Evolutionary conservation across 257 asterid genomes (phyloP), one percentile per base, ranked within the genome.

Genomic region (Solanum sitiens): DNA sequence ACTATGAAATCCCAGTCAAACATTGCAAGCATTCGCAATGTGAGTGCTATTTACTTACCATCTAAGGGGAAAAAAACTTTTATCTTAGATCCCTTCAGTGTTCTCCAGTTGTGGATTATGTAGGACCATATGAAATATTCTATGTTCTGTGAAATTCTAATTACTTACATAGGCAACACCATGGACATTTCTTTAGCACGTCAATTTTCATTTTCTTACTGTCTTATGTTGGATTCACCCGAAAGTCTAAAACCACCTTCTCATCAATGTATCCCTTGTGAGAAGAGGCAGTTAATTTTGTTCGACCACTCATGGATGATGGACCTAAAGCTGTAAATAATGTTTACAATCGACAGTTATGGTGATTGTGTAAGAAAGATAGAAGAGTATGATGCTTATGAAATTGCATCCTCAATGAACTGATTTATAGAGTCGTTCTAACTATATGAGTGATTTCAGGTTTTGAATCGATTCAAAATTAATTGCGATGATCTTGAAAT

Each of bases 1-100:
- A 96, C 96, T 71, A 89, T 96, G 93, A 96, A 94, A 90, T 93
- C 98, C 14, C 96, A 93, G 86, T 91, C 99, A 68, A 96, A 96
- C 88, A 92, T 91, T 86, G 91, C 88, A 86, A 93, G 95, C 94
- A 94, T 96, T 89, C 93, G 95, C 88, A 85, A 91, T 77, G 99
- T 95, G 86, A 87, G 99, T 92, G 83, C 61, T 83, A 70, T 23
- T 12, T 42, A 71, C 74, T 67, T 23, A 35, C 75, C 50, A 25
- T 21, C 76, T 20, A 50, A 50, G 68, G 70, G 4, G 56, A 5
- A 47, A 18, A 77, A 16, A 18, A 13, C 70, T 80, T 47, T 50
- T 47, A 27, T 47, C 68, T 80, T 30, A 47, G 20, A 80, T 50
- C 68, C 44, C 27, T 18, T 50, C 70, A 30, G 20, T 80, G 42